Evolutionary conservation across 371 early-diverging fungal species (phyloP), one percentile per base, ranked within the genome.

Genomic region (Thermomucor indicae-seudaticae): DNA sequence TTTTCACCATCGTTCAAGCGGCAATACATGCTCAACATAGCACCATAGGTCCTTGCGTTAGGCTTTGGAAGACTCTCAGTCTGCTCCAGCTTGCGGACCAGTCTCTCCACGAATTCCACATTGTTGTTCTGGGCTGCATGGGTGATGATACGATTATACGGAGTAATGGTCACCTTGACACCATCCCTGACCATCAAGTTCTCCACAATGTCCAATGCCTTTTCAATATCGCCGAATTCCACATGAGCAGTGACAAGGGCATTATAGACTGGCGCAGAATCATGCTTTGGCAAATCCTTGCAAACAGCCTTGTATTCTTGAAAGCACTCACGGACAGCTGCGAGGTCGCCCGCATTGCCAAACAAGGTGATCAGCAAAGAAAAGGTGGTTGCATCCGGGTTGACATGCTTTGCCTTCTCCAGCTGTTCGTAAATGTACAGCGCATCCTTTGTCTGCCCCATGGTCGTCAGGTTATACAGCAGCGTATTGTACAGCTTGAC

Each of bases 351-450:
- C 14, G 70, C 72, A 4, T 44, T 47, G 25, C 80, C 77, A 64
- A 72, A 79, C 43, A 75, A 17, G 6, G 57, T 45, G 49, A 79
- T 67, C 6, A 79, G 53, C 17, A 62, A 62, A 20, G 70, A 64
- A 59, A 71, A 79, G 0, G 80, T 79, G 6, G 28, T 44, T 8
- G 64, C 47, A 24, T 74, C 62, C 3, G 74, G 70, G 6, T 59
- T 50, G 3, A 59, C 67, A 14, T 63, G 57, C 17, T 52, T 57
- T 23, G 63, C 53, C 24, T 51, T 53, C 27, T 76, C 75, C n/a
- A 79, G 49, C 14, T 75, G 73, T 28, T 75, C 69, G 43, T 65
- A 72, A n/a, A 79, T 67, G 39, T 62, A 65, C 11, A 79, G 48
- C 2, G 70, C 77, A 41, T 75, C 73, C 22, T 59, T 41, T 2